Conservation (phyloP, 2,329 filamentous ascomycete species). For the Alternaria infectoria region DNA sequence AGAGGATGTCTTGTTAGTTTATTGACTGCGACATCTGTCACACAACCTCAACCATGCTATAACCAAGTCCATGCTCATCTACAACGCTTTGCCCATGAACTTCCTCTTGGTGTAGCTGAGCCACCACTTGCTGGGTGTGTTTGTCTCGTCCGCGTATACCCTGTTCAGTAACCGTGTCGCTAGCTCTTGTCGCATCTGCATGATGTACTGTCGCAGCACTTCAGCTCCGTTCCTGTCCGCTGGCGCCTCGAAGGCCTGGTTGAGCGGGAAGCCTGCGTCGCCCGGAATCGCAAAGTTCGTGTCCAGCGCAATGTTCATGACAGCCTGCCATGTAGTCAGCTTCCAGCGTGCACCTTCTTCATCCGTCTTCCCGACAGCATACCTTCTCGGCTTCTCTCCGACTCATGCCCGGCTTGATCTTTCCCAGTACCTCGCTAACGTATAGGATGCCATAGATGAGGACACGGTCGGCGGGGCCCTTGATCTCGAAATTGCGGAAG, state of each 20-base stretch:
- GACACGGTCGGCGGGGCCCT: slow-evolving; percentile 90
- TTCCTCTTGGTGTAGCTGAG: slow-evolving; percentile 98
- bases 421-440: slow-evolving; percentile 85
- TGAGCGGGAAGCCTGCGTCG: slow-evolving; percentile 89
- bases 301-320: slow-evolving; percentile 90
- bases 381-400: slow-evolving; percentile 72
- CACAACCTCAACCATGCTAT: not conserved
- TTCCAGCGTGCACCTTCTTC: slow-evolving; percentile 41
- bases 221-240: slow-evolving; percentile 88
- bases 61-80: slow-evolving; percentile 3
- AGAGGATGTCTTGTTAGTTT: not conserved
- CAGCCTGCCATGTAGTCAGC: slow-evolving; percentile 61
- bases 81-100: slow-evolving; percentile 89
- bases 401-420: slow-evolving; percentile 78
- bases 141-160: slow-evolving; percentile 77
- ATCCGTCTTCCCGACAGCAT: not conserved
- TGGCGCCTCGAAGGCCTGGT: slow-evolving; percentile 95
- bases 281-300: slow-evolving; percentile 92
- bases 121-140: slow-evolving; percentile 83
- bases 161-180: slow-evolving; percentile 81
- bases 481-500: slow-evolving; percentile 99
- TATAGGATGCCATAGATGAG: slow-evolving; percentile 97
- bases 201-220: slow-evolving; percentile 83
- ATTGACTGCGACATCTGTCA: not conserved
- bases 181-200: slow-evolving; percentile 92